A percentile compares a stretch with the other conserved stretches of the same genome.
Evolutionary conservation across 2,329 filamentous ascomycete species (phyloP).

Genomic region (Aspergillus sp.): DNA sequence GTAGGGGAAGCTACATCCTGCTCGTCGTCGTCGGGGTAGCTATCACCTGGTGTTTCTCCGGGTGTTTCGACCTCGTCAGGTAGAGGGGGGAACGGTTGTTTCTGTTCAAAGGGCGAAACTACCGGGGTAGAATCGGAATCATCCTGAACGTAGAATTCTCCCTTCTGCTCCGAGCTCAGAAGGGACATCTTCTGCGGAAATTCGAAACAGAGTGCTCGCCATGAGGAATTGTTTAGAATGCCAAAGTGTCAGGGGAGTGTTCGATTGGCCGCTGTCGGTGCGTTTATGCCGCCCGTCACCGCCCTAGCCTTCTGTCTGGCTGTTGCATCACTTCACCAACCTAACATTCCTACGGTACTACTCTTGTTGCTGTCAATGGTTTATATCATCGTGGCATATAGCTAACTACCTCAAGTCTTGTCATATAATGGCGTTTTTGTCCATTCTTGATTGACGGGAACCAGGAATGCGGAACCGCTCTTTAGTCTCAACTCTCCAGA

Average conservation of each 20-base stretch:
- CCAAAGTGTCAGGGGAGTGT: background rate
- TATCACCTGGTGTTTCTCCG: slow-evolving; percentile 13
- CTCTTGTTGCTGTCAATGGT: background rate
- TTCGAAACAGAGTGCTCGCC: background rate
- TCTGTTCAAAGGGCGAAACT: slow-evolving; percentile 25
- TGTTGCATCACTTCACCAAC: background rate
- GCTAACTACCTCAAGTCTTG: too few relatives aligned
- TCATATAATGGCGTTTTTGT: too few relatives aligned
- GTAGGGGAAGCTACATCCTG: slow-evolving; percentile 28
- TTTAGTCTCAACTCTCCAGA: too few relatives aligned
- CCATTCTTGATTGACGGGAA: too few relatives aligned
- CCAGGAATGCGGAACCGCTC: too few relatives aligned
- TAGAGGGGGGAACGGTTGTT: slow-evolving; percentile 36
- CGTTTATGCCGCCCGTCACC: slow-evolving; percentile 16
- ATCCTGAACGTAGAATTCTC: slow-evolving; percentile 4
- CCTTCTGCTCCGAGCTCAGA: slow-evolving; percentile 5
- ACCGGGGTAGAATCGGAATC: slow-evolving; percentile 8
- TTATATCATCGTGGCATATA: background rate
- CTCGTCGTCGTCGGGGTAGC: slow-evolving; percentile 28
- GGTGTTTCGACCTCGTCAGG: slow-evolving; percentile 23
- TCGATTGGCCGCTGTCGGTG: background rate
- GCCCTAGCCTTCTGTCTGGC: background rate
- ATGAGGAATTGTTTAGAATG: background rate
- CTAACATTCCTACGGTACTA: background rate
- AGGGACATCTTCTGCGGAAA: slow-evolving; percentile 14